Evolutionary conservation across 2,329 filamentous ascomycete species (phyloP), one percentile per base, ranked within the genome.

Genomic region (Thielaviopsis punctulata): DNA sequence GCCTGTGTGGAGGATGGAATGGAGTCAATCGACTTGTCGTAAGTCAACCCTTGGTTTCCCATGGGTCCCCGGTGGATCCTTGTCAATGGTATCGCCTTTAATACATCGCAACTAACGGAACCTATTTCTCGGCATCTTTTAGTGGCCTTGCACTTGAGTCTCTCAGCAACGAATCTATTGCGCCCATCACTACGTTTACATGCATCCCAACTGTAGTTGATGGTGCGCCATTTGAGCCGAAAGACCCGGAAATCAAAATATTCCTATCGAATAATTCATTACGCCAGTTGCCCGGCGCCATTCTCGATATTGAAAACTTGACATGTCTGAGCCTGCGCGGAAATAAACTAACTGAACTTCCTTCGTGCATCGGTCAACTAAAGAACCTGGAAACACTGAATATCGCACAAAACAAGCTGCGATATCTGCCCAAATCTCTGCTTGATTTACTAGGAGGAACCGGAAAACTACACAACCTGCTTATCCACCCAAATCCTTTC

Each of bases 291-390:
- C 82, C 83, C 0, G 67, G 69, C 2, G 73, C 76, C 47, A 63
- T 86, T 2, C 82, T 84, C 59, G 70, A 75, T 46, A 65, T 86
- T 2, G 66, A 77, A 21, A 68, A 77, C 58, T 66, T 86, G 25
- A 80, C 76, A 0, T 74, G 80, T 15, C 71, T 87, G 12, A 84
- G 75, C 58, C 68, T 87, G 15, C 76, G 83, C 33, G 75, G 72
- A 55, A 86, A 86, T 59, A 62, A 70, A 22, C 69, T 87, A 13
- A 66, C 65, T 0, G 74, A 82, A 59, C 64, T 87, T 2, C 78
- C 83, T 1, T 67, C 77, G 0, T 68, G 71, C 3, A 77, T 86
- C 48, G 68, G 67, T 21, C 73, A 73, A 27, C 68, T 86, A 6
- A 62, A 61, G 4, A 79, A 77, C 54, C 69, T 87, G 3, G 66